Percentiles rank a stretch among this genome's conserved stretches.
These are phyloP conservation scores for Diospyros lotus DNA, from an alignment of 148 eudicot genomes.

Conservation along the genomic window DNA sequence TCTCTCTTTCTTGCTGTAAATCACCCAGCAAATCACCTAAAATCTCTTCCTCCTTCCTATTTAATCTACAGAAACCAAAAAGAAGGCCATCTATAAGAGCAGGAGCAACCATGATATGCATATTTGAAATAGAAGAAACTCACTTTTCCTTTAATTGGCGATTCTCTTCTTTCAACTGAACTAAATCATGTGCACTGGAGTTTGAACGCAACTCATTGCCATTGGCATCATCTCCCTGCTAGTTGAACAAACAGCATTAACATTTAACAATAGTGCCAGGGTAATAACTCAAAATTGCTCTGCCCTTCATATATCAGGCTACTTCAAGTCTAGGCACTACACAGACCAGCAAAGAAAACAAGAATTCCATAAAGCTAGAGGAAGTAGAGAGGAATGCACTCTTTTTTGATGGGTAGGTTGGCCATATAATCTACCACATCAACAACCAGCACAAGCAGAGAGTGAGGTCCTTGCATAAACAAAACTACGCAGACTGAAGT, in stretches of 20 bases:
- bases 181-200: constrained; percentile 20
- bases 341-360: no score
- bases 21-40: constrained; percentile 34
- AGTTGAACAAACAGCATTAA: constrained; percentile 2
- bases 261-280: no score
- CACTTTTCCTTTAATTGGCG: constrained; percentile 50
- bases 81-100: not conserved
- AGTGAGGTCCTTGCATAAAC: no score
- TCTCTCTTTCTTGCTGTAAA: constrained; percentile 42
- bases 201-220: constrained; percentile 17
- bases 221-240: constrained; percentile 33
- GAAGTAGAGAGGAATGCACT: no score
- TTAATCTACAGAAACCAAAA: constrained; percentile 32
- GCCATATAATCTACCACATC: no score
- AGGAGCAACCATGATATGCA: not conserved
- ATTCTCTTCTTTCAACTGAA: constrained; percentile 55
- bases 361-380: no score
- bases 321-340: not conserved
- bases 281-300: no score
- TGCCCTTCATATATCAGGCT: not conserved
- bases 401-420: no score
- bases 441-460: no score
- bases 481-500: not conserved
- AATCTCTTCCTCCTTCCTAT: constrained; percentile 31
- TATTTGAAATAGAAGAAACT: not conserved